A percentile compares a stretch with the other conserved stretches of the same genome.
These are phyloP conservation scores for Beauveria pseudobassiana DNA, from an alignment of 2,329 filamentous ascomycete species.

Conservation along the genomic window DNA sequence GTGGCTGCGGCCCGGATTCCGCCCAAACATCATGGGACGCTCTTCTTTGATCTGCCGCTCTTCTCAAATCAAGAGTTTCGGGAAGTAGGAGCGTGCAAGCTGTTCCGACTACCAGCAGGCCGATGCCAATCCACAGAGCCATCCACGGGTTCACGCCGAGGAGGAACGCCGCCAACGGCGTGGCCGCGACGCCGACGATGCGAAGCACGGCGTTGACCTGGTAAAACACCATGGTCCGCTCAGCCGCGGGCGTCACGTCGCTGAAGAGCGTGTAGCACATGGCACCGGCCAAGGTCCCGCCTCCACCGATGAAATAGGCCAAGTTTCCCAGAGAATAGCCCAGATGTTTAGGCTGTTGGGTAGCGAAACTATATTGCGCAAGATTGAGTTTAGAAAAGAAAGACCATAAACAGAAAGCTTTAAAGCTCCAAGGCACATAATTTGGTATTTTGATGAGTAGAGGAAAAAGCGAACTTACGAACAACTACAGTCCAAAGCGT, in stretches of 20 bases:
- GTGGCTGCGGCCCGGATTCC: neutral
- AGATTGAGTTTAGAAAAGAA: too few species aligned
- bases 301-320: constrained; percentile 35
- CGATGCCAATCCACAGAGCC: constrained; percentile 29
- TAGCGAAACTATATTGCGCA: constrained; percentile 24
- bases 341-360: constrained; percentile 33
- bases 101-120: constrained; percentile 22
- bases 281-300: constrained; percentile 29
- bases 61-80: constrained; percentile 34
- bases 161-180: constrained; percentile 33
- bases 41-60: constrained; percentile 19
- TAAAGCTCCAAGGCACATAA: too few species aligned
- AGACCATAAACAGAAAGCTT: neutral
- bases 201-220: constrained; percentile 30
- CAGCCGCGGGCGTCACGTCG: constrained; percentile 32
- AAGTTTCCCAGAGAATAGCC: constrained; percentile 27
- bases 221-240: constrained; percentile 34
- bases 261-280: constrained; percentile 39
- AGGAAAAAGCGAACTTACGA: constrained; percentile 19
- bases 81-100: constrained; percentile 28
- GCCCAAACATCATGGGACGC: neutral
- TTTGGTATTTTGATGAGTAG: neutral
- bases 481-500: constrained; percentile 23
- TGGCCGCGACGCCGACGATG: constrained; percentile 30
- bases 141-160: constrained; percentile 33